These are phyloP conservation scores for Camellia lanceoleosa DNA, from an alignment of 148 eudicot genomes.

Conservation along the genomic window DNA sequence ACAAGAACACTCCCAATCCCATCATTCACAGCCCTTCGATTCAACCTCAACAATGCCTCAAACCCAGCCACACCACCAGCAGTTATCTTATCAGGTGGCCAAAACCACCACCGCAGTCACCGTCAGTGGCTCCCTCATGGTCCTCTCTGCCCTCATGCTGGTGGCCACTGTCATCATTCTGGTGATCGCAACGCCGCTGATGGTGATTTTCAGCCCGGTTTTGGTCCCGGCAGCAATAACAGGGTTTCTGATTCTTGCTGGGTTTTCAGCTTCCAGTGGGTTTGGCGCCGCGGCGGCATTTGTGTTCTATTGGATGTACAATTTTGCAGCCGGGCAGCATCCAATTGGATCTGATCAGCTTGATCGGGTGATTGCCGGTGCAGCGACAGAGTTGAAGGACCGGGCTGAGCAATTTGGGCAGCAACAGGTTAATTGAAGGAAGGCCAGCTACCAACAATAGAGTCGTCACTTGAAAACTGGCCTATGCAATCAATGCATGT, in stretches of 20 bases:
- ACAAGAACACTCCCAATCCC: no score
- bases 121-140: conserved; percentile 34
- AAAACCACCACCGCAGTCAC: conserved; percentile 45
- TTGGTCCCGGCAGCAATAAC: conserved; percentile 39
- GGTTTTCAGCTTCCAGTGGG: conserved; percentile 35
- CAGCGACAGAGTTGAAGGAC: conserved; percentile 30
- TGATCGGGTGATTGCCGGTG: conserved; percentile 29
- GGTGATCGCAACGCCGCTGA: conserved; percentile 31
- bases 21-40: no score
- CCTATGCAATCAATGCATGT: no score
- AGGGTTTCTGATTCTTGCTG: conserved; percentile 21
- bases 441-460: no score
- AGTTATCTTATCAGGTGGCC: conserved; percentile 26
- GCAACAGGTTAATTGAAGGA: background rate
- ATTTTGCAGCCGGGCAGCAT: conserved; percentile 32
- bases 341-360: conserved; percentile 38
- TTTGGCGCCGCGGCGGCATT: conserved; percentile 28
- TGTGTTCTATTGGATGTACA: conserved; percentile 43
- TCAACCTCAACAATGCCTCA: background rate
- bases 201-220: conserved; percentile 45
- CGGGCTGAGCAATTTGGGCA: conserved; percentile 27
- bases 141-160: conserved; percentile 34
- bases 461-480: no score
- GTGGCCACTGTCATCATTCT: conserved; percentile 43
- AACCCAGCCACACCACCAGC: conserved; percentile 10